Evolutionary conservation across 179 eudicot species (phyloP).

Genomic region (Beta macrorhiza): DNA sequence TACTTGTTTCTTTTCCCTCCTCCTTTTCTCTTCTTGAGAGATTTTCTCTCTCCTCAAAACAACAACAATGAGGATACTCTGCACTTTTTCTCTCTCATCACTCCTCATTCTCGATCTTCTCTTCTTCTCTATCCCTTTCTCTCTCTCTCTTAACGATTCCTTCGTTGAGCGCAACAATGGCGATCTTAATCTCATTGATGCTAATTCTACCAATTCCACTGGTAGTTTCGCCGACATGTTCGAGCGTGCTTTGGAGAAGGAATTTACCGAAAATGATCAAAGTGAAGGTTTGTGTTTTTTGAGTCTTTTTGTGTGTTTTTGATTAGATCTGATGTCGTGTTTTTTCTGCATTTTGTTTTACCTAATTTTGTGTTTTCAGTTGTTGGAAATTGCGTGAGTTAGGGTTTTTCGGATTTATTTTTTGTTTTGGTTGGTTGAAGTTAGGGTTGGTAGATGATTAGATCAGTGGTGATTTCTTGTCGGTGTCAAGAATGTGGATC

Average conservation of each 20-base stretch:
- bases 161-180: neutral
- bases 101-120: conserved; percentile 28
- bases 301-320: neutral
- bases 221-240: conserved; percentile 76
- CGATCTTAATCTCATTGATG: conserved; percentile 32
- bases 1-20: no score
- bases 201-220: conserved; percentile 27
- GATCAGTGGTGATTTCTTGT: neutral
- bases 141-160: conserved; percentile 9
- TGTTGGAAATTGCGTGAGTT: conserved; percentile 8
- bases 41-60: no score
- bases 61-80: neutral
- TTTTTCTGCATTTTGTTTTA: neutral
- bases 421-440: neutral
- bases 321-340: conserved; percentile 38
- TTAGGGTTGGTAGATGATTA: neutral
- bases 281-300: conserved; percentile 46
- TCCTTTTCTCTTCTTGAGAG: neutral
- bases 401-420: neutral
- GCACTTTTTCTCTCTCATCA: conserved; percentile 17
- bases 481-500: conserved; percentile 20
- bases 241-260: conserved; percentile 87
- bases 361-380: neutral
- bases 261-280: conserved; percentile 79
- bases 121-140: conserved; percentile 11